These are phyloP conservation scores for Trichopus zeylanicus DNA, from an alignment of 116 monocot genomes.

Conservation along the genomic window DNA sequence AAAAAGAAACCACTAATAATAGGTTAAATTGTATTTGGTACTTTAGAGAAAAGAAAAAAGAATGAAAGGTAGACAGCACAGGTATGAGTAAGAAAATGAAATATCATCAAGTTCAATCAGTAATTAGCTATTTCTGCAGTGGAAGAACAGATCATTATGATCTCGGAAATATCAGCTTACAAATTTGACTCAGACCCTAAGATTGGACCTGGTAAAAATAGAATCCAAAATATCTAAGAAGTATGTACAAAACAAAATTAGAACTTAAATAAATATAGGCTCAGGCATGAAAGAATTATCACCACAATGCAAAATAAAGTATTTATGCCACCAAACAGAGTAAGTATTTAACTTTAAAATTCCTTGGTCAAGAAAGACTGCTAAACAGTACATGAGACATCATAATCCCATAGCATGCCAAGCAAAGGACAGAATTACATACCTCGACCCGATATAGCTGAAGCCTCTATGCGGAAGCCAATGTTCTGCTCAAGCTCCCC, in stretches of 20 bases:
- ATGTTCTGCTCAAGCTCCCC: conserved; percentile 23
- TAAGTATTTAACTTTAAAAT: too few species aligned
- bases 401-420: not conserved
- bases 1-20: not conserved
- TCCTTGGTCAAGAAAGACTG: too few species aligned
- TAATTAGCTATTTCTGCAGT: not conserved
- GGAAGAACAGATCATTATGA: not conserved
- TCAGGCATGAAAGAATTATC: too few species aligned
- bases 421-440: conserved; percentile 6
- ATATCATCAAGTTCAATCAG: not conserved
- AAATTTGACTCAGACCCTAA: too few species aligned
- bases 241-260: too few species aligned
- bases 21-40: not conserved
- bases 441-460: conserved; percentile 17
- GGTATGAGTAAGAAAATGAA: too few species aligned
- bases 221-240: too few species aligned
- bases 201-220: too few species aligned
- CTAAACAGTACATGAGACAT: not conserved
- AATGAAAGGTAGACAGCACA: not conserved
- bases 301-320: too few species aligned
- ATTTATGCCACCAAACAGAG: too few species aligned
- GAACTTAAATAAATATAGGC: too few species aligned
- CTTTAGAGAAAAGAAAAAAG: not conserved
- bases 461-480: conserved; percentile 27
- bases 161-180: too few species aligned